These are phyloP conservation scores for Chrysoporthe cubensis DNA, from an alignment of 2,329 filamentous ascomycete species.

Conservation along the genomic window DNA sequence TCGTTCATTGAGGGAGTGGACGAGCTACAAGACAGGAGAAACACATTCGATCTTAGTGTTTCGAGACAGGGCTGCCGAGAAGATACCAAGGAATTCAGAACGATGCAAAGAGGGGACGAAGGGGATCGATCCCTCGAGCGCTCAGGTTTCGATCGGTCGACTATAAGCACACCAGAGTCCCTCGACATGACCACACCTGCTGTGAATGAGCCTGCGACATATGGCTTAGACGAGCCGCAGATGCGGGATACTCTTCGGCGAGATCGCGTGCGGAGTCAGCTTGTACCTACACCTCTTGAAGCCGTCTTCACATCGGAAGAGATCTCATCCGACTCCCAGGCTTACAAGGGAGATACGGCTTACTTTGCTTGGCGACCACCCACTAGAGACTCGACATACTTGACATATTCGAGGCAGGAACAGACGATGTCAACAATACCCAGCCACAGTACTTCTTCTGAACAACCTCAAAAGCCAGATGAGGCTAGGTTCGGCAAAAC, in stretches of 20 bases:
- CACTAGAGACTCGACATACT: conserved; percentile 13
- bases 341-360: conserved; percentile 2
- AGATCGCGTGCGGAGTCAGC: conserved; percentile 15
- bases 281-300: conserved; percentile 20
- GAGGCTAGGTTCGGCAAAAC: not conserved
- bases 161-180: conserved; percentile 18
- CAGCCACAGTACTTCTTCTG: not conserved
- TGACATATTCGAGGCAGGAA: not conserved
- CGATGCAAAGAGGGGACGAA: not conserved
- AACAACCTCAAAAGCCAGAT: not conserved
- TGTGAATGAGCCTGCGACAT: not conserved
- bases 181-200: not conserved
- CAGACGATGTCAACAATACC: not conserved
- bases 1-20: conserved; percentile 15
- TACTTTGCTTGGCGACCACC: conserved; percentile 26
- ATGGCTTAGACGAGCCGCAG: not conserved
- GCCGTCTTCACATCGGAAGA: conserved; percentile 20
- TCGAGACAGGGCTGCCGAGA: conserved; percentile 8
- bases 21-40: not conserved
- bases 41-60: conserved; percentile 16
- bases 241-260: not conserved
- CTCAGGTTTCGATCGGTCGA: conserved; percentile 8
- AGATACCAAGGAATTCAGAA: not conserved
- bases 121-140: not conserved
- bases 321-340: not conserved